Base-by-base conservation (phyloP, 768 basidiomycete species). In the Epithele typhae region DNA sequence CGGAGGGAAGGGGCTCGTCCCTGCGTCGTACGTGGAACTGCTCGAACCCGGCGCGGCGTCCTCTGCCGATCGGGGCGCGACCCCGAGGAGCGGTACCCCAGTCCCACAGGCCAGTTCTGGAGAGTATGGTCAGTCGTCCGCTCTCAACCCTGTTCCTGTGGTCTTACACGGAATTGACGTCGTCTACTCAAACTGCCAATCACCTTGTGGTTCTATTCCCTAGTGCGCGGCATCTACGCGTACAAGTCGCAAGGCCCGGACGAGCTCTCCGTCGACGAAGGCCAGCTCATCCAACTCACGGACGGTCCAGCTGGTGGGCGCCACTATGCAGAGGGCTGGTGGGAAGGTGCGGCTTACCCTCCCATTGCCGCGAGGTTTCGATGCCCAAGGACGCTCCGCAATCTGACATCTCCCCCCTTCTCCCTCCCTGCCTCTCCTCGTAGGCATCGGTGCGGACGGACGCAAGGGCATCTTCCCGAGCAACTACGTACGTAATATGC, bases 161-260 rank as follows among this genome's bases (percentile, higher is more conserved):
- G n/a, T n/a, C n/a, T n/a, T n/a, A n/a, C n/a, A n/a, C n/a, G n/a
- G n/a, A n/a, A n/a, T n/a, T n/a, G n/a, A n/a, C n/a, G n/a, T n/a
- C n/a, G n/a, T n/a, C n/a, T n/a, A n/a, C n/a, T n/a, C n/a, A n/a
- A n/a, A n/a, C n/a, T n/a, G n/a, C n/a, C n/a, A n/a, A n/a, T n/a
- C n/a, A n/a, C n/a, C n/a, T n/a, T n/a, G n/a, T n/a, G n/a, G n/a
- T n/a, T n/a, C n/a, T n/a, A n/a, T n/a, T n/a, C n/a, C n/a, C n/a
- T n/a, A 92, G 92, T 92, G 45, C 82, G 84, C 53, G 90, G 78
- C n/a, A 48, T 94, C 37, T 95, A 92, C 64, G 72, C 81, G 30
- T 95, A 95, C 59, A 64, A 69, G 51, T 77, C 91, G 3, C 81
- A 81, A 55, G 88, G 86, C 17, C 61, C 75, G 6, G 88, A 87